A percentile compares a stretch with the other conserved stretches of the same genome.
Evolutionary conservation across 345 rosid genomes (phyloP).

Genomic region (Psidium guajava): DNA sequence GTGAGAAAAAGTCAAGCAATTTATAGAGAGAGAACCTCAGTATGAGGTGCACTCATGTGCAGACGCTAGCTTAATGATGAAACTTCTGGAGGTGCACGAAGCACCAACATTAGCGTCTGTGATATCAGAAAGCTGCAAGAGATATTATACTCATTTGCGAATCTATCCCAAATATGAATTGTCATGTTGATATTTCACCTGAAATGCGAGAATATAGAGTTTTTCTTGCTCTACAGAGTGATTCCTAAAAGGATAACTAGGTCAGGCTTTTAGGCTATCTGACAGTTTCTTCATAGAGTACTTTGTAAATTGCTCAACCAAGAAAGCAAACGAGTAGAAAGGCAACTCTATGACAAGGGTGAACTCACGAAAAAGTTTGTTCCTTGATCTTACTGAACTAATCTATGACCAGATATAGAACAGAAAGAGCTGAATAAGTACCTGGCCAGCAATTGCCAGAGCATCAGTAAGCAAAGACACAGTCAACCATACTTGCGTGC

Average conservation of each 20-base stretch:
- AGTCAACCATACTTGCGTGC: constrained; percentile 85
- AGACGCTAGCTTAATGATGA: neutral
- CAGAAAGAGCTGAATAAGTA: constrained; percentile 4
- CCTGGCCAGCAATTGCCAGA: constrained; percentile 96
- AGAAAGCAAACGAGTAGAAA: neutral
- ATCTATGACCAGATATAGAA: neutral
- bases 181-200: neutral
- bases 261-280: neutral
- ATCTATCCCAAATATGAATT: neutral
- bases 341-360: neutral
- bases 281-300: neutral
- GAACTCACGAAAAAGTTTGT: neutral
- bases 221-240: neutral
- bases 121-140: neutral
- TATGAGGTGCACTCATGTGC: neutral
- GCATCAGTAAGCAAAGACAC: constrained; percentile 90
- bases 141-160: neutral
- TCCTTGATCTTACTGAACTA: neutral
- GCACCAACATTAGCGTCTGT: neutral
- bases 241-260: neutral
- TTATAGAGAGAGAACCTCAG: neutral
- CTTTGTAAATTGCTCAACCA: neutral
- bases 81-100: neutral
- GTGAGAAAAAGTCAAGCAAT: constrained; percentile 4
- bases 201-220: neutral